Evolutionary conservation across 495 filamentous ascomycete genomes (phyloP).

Genomic region (Elasticomyces elasticus): DNA sequence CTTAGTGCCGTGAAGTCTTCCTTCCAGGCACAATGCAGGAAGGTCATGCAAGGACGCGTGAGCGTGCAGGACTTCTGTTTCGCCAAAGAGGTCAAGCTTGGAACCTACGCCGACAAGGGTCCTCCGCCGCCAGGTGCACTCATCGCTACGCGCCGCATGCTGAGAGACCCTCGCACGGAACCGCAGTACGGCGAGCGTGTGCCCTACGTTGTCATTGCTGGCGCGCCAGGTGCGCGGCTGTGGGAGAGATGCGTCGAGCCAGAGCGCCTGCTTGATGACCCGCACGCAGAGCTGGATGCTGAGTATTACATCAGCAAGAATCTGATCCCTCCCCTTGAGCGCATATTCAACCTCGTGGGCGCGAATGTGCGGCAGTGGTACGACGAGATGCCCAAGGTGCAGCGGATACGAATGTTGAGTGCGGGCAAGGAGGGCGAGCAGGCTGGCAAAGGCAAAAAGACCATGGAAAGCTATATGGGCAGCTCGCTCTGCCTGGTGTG

Average conservation of each 20-base stretch:
- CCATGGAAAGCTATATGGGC: conserved; percentile 80
- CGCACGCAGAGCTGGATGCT: conserved; percentile 74
- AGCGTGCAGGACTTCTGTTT: conserved; percentile 95
- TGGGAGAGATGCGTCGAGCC: conserved; percentile 87
- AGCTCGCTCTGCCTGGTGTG: conserved; percentile 72
- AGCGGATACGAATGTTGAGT: conserved; percentile 45
- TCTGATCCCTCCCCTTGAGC: conserved; percentile 83
- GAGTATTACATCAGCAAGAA: conserved; percentile 98
- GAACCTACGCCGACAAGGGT: conserved; percentile 74
- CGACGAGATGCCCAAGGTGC: conserved; percentile 90
- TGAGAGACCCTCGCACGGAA: conserved; percentile 72
- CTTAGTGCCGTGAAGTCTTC: conserved; percentile 83
- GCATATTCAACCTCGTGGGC: conserved; percentile 94
- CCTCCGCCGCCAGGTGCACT: conserved; percentile 76
- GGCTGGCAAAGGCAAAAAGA: conserved; percentile 39
- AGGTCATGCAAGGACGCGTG: conserved; percentile 82
- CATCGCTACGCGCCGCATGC: conserved; percentile 75
- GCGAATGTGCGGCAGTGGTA: conserved; percentile 89
- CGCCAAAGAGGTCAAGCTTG: conserved; percentile 81
- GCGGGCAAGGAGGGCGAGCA: conserved; percentile 20
- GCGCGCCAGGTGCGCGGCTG: conserved; percentile 73
- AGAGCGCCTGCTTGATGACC: conserved; percentile 65
- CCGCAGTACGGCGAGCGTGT: conserved; percentile 94
- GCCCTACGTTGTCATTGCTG: conserved; percentile 85
- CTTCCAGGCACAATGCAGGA: conserved; percentile 80